Evolutionary conservation across 768 basidiomycete species (phyloP), one percentile per base, ranked within the genome.

Genomic region (Phylloporus rhodoxanthus): DNA sequence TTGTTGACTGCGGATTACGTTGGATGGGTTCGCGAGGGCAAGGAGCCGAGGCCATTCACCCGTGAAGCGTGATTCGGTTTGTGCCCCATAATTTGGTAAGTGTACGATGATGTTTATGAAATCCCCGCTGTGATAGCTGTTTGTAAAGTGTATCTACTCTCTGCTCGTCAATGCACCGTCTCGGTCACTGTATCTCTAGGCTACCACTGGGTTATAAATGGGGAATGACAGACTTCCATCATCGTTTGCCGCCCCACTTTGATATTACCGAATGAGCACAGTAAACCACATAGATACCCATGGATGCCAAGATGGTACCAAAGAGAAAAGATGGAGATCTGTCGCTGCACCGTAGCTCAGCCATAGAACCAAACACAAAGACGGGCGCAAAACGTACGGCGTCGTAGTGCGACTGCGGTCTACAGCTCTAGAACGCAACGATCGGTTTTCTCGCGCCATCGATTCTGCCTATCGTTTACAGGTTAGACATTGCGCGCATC

Each of bases 21-120:
- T 9, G 73, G 73, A 11, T 74, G 72, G 72, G 70, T 63, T 56
- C 58, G 70, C 13, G 72, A 75, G 48, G 72, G 70, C 0, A 21
- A 68, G 48, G 50, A 61, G 10, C 36, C 43, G 13, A 50, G 45
- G 8, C 55, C 40, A 1, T 73, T 68, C 55, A 64, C 45, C 43
- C 58, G 1, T 56, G 64, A 2, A 68, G 14, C 6, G 25, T 42
- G 25, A 28, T 10, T 8, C 17, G 26, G 21, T 4, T 5, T n/a
- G 23, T 26, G 15, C 9, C 15, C 10, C 1, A 4, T 5, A 30
- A 13, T 13, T 30, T 28, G 26, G 26, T 28, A 9, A 10, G 13
- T 39, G 39, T 23, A 15, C 14, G 19, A 40, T 40, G 1, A 2
- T 17, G 10, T 28, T 1, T 14, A 9, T 41, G 15, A 8, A 23